These are phyloP conservation scores for Epicoccum nigrum DNA, from an alignment of 2,329 filamentous ascomycete genomes.

Conservation along the genomic window DNA sequence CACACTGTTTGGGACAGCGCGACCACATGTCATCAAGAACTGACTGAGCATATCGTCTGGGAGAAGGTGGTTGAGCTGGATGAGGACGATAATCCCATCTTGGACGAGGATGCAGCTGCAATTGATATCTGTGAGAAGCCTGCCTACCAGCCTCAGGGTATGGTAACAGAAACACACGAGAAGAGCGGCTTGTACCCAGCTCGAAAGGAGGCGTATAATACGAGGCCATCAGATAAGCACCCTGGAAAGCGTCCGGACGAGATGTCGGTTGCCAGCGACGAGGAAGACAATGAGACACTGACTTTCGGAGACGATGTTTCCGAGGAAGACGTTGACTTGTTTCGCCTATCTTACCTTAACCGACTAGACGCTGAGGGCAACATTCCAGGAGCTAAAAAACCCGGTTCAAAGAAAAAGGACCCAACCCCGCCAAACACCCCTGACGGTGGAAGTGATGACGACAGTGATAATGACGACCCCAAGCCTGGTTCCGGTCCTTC, in stretches of 20 bases:
- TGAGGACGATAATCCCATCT: not conserved
- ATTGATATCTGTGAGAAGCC: not conserved
- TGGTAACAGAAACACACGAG: no score
- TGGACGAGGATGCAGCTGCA: not conserved
- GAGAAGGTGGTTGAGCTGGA: not conserved
- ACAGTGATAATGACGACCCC: not conserved
- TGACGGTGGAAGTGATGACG: slow-evolving; percentile 4
- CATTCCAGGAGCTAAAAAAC: no score
- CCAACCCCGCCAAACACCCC: no score
- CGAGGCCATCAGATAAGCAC: no score
- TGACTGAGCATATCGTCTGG: not conserved
- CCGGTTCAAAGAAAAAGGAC: no score
- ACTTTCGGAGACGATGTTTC: not conserved
- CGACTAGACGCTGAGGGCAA: not conserved
- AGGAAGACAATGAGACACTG: not conserved
- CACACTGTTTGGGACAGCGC: no score
- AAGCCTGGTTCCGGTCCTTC: no score
- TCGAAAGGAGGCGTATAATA: no score
- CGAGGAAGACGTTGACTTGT: not conserved
- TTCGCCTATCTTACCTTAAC: not conserved
- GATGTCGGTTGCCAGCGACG: not conserved
- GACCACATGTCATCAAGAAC: no score
- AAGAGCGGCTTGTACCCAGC: not conserved
- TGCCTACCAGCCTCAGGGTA: not conserved
- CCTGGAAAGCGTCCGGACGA: not conserved